Evolutionary conservation across 176 grass and related monocot genomes (phyloP).

Genomic region (Bothriochloa decipiens): DNA sequence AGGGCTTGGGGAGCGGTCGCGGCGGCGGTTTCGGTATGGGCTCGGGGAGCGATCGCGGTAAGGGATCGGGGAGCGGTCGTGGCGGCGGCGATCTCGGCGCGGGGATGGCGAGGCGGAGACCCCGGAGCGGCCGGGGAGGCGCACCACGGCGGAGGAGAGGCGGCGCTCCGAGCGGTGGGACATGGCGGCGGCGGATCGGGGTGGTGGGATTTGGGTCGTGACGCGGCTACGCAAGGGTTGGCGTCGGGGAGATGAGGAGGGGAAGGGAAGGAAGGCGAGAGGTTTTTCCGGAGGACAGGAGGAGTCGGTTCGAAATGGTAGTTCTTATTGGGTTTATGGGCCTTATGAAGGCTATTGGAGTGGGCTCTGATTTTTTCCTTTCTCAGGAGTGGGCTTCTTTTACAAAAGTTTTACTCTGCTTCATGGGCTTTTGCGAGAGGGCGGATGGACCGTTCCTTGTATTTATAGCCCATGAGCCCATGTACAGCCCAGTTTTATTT

Average conservation of each 20-base stretch:
- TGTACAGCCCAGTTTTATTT: too few relatives aligned
- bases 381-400: not conserved
- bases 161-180: conserved; percentile 43
- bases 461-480: too few relatives aligned
- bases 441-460: too few relatives aligned
- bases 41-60: conserved; percentile 47
- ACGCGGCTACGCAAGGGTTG: not conserved
- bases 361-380: not conserved
- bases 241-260: conserved; percentile 21
- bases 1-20: conserved; percentile 39
- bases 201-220: not conserved
- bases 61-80: conserved; percentile 37
- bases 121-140: conserved; percentile 60
- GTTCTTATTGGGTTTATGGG: not conserved
- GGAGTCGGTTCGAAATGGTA: conserved; percentile 25
- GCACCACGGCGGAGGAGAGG: conserved; percentile 74
- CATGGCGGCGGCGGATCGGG: conserved; percentile 50
- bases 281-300: not conserved
- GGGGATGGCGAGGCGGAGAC: conserved; percentile 64
- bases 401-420: not conserved
- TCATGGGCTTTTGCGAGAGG: too few relatives aligned
- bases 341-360: not conserved
- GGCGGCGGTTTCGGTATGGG: conserved; percentile 34
- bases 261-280: not conserved
- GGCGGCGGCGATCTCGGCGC: conserved; percentile 48